These are phyloP conservation scores for Lathyrus aphaca DNA, from an alignment of 306 rosid genomes.

Conservation along the genomic window DNA sequence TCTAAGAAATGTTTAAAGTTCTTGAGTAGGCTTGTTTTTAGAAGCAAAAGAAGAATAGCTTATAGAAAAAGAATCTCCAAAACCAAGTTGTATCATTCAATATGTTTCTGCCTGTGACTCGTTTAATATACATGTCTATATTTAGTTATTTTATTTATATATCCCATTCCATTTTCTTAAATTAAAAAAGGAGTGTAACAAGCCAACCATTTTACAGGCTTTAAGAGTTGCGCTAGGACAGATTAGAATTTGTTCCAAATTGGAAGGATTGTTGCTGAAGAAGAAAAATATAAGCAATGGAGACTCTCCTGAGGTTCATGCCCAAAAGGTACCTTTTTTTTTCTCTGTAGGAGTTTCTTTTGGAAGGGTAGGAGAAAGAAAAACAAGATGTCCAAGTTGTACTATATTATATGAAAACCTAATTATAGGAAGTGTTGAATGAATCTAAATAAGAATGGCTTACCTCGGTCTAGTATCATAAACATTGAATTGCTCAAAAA, in stretches of 20 bases:
- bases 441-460: conserved; percentile 11
- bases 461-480: conserved; percentile 6
- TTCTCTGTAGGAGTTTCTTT: conserved; percentile 17
- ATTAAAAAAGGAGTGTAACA: conserved; percentile 33
- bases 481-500: conserved; percentile 8
- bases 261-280: conserved; percentile 83
- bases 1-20: neutral
- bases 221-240: conserved; percentile 79
- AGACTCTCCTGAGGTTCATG: conserved; percentile 82
- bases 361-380: conserved; percentile 24
- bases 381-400: conserved; percentile 23
- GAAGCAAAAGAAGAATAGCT: neutral
- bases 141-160: conserved; percentile 25
- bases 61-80: neutral
- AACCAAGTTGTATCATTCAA: neutral
- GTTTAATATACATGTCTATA: neutral
- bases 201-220: conserved; percentile 57
- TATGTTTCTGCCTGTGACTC: conserved; percentile 2
- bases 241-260: conserved; percentile 81
- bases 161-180: conserved; percentile 30
- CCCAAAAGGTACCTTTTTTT: conserved; percentile 71
- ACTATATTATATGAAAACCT: conserved; percentile 3
- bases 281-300: conserved; percentile 69
- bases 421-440: conserved; percentile 11
- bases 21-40: neutral